Conservation (phyloP, 352 stramenopile genomes). For the Vaucheria bursata region DNA sequence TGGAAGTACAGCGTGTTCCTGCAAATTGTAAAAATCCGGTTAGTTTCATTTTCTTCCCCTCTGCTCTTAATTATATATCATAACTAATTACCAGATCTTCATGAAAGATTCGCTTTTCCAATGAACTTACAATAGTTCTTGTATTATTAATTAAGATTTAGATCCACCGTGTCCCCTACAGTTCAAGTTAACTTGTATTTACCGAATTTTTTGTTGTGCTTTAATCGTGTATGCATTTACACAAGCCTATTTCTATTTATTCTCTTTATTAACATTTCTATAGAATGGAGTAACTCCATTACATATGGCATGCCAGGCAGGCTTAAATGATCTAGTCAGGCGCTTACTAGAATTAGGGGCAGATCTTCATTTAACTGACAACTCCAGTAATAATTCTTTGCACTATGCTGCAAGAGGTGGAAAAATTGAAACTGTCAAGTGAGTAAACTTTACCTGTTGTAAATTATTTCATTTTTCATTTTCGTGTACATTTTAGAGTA, state of each 20-base stretch:
- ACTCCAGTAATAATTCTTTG: conserved; percentile 44
- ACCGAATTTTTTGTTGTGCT: too few relatives aligned
- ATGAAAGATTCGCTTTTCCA: too few relatives aligned
- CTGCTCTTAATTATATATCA: too few relatives aligned
- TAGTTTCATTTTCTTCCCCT: too few relatives aligned
- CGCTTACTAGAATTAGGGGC: conserved; percentile 35
- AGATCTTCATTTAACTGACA: conserved; percentile 25
- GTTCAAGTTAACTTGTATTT: too few relatives aligned
- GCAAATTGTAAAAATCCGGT: conserved; percentile 23
- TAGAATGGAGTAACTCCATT: conserved; percentile 38
- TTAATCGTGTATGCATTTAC: too few relatives aligned
- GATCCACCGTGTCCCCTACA: too few relatives aligned
- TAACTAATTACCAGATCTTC: too few relatives aligned
- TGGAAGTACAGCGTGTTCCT: conserved; percentile 39
- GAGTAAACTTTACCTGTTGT: background rate
- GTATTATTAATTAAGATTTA: too few relatives aligned
- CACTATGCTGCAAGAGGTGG: conserved; percentile 50
- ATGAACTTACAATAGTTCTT: too few relatives aligned
- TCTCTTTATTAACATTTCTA: too few relatives aligned
- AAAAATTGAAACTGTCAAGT: conserved; percentile 45
- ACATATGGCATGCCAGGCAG: conserved; percentile 43
- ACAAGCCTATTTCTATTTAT: too few relatives aligned
- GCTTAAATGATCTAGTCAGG: conserved; percentile 21
- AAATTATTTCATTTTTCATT: background rate
- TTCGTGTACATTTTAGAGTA: background rate